phyloP scores from a whole-genome alignment of 805 yeast species.

The Ogataea dorogensis region DNA sequence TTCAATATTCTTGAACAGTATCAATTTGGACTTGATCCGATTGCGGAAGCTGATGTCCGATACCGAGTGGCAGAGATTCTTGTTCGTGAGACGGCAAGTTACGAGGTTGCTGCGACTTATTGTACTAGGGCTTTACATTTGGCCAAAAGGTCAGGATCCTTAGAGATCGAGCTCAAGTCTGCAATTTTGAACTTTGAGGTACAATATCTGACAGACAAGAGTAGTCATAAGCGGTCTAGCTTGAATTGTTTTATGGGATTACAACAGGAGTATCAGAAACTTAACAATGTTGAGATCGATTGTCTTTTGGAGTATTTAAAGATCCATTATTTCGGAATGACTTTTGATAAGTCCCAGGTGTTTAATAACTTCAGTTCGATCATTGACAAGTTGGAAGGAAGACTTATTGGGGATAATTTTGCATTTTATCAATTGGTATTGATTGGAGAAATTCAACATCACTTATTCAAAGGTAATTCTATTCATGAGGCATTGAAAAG shows the following conservation, averaged over 20 bases:
- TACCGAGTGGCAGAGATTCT: slow-evolving; percentile 39
- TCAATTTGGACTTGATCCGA: slow-evolving; percentile 30
- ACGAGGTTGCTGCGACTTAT: slow-evolving; percentile 41
- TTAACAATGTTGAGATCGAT: slow-evolving; percentile 21
- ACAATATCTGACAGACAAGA: slow-evolving; percentile 28
- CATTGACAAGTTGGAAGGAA: slow-evolving; percentile 9
- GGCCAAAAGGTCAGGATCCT: slow-evolving; percentile 23
- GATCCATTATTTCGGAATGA: slow-evolving; percentile 32
- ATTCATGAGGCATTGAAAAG: slow-evolving; percentile 22
- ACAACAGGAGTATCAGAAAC: slow-evolving; percentile 21
- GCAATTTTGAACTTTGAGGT: slow-evolving; percentile 38
- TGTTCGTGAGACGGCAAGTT: slow-evolving; percentile 41
- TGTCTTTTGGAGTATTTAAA: slow-evolving; percentile 35
- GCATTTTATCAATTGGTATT: slow-evolving; percentile 26
- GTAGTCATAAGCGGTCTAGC: slow-evolving; percentile 24
- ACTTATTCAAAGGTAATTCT: slow-evolving; percentile 33
- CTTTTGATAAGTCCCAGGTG: slow-evolving; percentile 30
- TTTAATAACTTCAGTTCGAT: slow-evolving; percentile 17
- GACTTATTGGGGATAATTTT: slow-evolving; percentile 12
- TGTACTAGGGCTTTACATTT: slow-evolving; percentile 31
- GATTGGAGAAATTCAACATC: slow-evolving; percentile 32
- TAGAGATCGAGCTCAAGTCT: slow-evolving; percentile 34
- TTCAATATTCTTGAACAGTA: slow-evolving; percentile 35
- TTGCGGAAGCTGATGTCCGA: slow-evolving; percentile 34
- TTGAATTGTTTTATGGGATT: slow-evolving; percentile 34